Conservation (phyloP, 768 basidiomycete species). For the Pleurotus citrinopileatus region DNA sequence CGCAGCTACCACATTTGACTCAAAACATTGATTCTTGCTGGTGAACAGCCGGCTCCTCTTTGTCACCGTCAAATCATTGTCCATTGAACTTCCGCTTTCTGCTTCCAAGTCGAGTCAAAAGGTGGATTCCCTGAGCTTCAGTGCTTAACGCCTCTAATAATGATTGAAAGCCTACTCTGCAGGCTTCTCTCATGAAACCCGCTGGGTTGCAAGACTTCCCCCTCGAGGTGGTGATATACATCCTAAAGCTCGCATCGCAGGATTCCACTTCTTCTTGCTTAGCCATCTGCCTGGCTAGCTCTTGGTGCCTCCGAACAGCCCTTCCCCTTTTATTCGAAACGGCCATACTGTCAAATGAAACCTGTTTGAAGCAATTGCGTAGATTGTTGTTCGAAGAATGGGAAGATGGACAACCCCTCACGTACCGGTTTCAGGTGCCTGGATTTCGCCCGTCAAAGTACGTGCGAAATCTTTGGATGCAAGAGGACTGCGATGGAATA, state of each 20-base stretch:
- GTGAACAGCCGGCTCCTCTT: too few relatives aligned
- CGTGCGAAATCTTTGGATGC: neutral
- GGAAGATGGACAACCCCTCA: neutral
- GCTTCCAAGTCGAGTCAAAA: too few relatives aligned
- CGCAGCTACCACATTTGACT: too few relatives aligned
- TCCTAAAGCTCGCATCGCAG: neutral
- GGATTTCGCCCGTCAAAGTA: neutral
- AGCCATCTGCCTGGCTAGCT: neutral
- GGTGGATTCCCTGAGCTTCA: too few relatives aligned
- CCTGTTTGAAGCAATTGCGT: neutral
- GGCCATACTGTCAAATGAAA: neutral
- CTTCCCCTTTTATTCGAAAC: neutral
- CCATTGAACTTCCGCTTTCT: too few relatives aligned
- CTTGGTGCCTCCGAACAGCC: neutral
- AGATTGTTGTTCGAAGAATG: neutral
- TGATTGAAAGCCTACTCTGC: too few relatives aligned
- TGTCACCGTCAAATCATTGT: too few relatives aligned
- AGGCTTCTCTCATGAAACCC: neutral
- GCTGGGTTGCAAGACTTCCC: neutral
- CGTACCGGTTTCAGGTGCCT: neutral
- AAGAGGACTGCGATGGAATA: neutral
- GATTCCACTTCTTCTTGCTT: neutral
- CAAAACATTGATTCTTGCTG: too few relatives aligned
- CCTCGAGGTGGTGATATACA: neutral
- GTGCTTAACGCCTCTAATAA: too few relatives aligned